Evolutionary conservation across 2,329 filamentous ascomycete species (phyloP), one percentile per base, ranked within the genome.

Genomic region (Tolypocladium ovalisporum): DNA sequence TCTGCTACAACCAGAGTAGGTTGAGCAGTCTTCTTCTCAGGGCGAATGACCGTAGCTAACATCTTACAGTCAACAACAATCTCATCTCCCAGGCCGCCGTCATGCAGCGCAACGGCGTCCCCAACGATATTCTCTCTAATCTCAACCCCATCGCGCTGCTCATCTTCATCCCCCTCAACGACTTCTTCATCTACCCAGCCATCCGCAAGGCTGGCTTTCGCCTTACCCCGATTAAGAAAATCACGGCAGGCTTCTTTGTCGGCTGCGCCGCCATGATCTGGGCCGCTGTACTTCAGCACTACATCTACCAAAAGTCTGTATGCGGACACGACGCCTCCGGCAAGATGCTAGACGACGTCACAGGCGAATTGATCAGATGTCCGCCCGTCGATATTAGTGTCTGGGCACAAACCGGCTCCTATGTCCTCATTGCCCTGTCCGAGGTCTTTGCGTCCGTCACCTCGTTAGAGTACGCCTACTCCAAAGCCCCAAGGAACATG

Each of bases 401-500:
- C 52, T 84, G 80, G 80, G 76, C 76, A 3, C 79, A 82, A 69
- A 76, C 71, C 22, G 70, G 80, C 12, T 75, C 79, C 27, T 79
- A 80, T 66, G 73, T 80, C 61, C 65, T 82, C 32, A 75, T 78
- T 32, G 79, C 77, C 60, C 66, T 80, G 8, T 75, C 78, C 10
- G 79, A 82, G 70, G 78, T 81, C 57, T 76, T 82, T 62, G 75
- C 78, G 61, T 79, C 79, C 64, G 77, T 81, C 58, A 79, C 79
- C n/a, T 84, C 84, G 1, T 82, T 88, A 61, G 88, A 90, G 68
- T 90, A 89, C 62, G 88, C 88, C 36, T 91, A 85, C 75, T 86
- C 85, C 68, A 89, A 90, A 72, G 87, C 87, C 0, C 88, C 88
- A 32, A 83, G 81, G 66, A 90, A 90, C 75, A 92, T 92, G 88